Base-by-base conservation (phyloP, 2,329 filamentous ascomycete genomes). In the Coniochaeta hoffmannii region DNA sequence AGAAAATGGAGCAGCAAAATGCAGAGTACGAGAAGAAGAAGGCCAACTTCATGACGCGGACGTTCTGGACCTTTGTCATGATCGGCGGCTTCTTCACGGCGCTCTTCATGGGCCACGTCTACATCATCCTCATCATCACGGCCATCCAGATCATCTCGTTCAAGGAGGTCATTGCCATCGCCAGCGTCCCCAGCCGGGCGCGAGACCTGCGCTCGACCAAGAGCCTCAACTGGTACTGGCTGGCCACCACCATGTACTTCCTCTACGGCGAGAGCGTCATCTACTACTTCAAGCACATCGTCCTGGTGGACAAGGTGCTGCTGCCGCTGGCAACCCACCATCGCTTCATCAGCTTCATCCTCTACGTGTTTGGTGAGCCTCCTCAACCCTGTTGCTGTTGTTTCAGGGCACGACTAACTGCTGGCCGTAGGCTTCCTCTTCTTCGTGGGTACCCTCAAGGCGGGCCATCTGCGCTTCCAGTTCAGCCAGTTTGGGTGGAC, bases 401-500 rank as follows among this genome's bases (percentile, higher is more conserved):
- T 31, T 32, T 17, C 4, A 41, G 46, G 17, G 28, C n/a, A 51
- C 35, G 53, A 38, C 69, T 73, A 59, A 74, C 57, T 35, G 4
- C 5, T 11, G 52, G 19, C 5, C 15, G 1, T 62, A 96, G 91
- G 94, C 58, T 99, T 99, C 73, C 90, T 99, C 62, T 97, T 96
- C 78, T 99, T 99, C 69, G 94, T 99, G 65, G 88, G 85, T 50
- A 96, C 93, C 9, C 82, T 99, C 55, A 90, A 97, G 72, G 93
- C 95, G 63, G 92, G 93, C 41, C 89, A 97, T 73, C 97, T 97
- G 78, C 90, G 88, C 71, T 97, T 99, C 75, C 94, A 99, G 73
- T 99, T 99, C 74, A 96, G 92, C 59, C 94, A 99, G 73, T 99
- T 97, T 67, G 94, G 92, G 54, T 99, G 94, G 94, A 97, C 94